phyloP scores from a whole-genome alignment of 345 rosid genomes.

The Gossypium rotundifolium region DNA sequence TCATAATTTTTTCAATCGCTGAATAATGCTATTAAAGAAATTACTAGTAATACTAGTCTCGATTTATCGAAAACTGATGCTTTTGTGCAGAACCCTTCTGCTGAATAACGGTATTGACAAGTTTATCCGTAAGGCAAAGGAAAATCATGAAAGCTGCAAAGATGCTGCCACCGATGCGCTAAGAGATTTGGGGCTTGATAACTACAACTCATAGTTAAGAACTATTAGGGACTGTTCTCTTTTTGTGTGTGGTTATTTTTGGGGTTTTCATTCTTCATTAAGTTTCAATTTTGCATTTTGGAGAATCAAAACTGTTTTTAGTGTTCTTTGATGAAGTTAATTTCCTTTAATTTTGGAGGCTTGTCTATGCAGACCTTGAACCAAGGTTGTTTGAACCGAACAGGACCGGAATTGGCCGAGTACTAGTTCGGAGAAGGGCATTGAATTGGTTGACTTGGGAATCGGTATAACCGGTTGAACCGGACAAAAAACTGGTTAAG shows the following conservation, averaged over 20 bases:
- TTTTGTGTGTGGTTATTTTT: background rate
- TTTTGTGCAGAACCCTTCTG: constrained; percentile 48
- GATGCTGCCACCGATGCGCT: constrained; percentile 84
- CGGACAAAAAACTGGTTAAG: no score
- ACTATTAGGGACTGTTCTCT: background rate
- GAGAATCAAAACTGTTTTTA: background rate
- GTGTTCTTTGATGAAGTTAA: background rate
- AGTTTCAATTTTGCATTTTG: background rate
- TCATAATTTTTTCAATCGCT: background rate
- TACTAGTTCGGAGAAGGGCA: no score
- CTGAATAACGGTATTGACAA: constrained; percentile 69
- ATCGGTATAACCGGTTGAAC: no score
- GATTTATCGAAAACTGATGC: background rate
- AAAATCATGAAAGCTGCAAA: constrained; percentile 61
- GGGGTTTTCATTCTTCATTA: background rate
- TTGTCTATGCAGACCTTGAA: no score
- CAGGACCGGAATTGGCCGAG: no score
- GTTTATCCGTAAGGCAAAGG: constrained; percentile 63
- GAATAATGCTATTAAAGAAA: no score
- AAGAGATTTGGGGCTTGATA: constrained; percentile 79
- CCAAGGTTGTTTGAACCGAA: no score
- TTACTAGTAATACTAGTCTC: background rate
- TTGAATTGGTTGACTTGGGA: no score
- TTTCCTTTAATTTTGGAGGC: background rate
- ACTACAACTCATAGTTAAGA: constrained; percentile 55